phyloP scores from a whole-genome alignment of 2,329 filamentous ascomycete genomes.

The Graphilbum ipis-grandicollis region DNA sequence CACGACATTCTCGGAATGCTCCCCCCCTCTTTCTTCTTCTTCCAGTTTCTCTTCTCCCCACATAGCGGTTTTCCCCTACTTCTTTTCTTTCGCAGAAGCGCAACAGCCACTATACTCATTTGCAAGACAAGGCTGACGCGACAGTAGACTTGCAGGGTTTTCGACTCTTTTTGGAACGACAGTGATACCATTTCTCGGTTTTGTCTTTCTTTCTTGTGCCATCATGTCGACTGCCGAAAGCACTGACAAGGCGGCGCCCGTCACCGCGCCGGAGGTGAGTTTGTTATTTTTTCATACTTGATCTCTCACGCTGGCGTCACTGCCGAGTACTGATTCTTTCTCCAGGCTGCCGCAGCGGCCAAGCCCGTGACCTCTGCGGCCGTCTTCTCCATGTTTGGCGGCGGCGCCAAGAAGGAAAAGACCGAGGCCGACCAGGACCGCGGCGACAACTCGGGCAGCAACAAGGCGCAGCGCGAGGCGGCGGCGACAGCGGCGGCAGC shows the following conservation, averaged over 20 bases:
- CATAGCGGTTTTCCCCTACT: too few species aligned
- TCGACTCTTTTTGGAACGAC: too few species aligned
- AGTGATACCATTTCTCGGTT: background rate
- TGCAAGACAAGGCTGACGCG: too few species aligned
- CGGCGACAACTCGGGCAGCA: slow-evolving; percentile 76
- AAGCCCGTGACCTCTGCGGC: slow-evolving; percentile 38
- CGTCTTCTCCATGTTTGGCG: slow-evolving; percentile 98
- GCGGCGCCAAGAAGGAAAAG: slow-evolving; percentile 92
- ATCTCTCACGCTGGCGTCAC: too few species aligned
- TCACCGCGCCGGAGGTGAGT: slow-evolving; percentile 12
- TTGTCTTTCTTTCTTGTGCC: background rate
- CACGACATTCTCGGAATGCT: too few species aligned
- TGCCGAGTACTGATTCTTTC: background rate
- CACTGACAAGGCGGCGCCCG: slow-evolving; percentile 14
- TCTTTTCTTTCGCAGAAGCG: too few species aligned
- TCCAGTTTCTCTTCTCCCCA: too few species aligned
- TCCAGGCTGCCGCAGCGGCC: slow-evolving; percentile 9
- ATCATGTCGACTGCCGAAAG: slow-evolving; percentile 17
- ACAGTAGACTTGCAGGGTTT: too few species aligned
- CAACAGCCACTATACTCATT: too few species aligned
- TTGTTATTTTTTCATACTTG: too few species aligned
- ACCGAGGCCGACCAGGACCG: slow-evolving; percentile 68
- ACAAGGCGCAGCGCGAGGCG: slow-evolving; percentile 57
- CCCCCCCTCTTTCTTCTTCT: too few species aligned
- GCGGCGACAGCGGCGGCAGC: slow-evolving; percentile 27